Evolutionary conservation across 2,329 filamentous ascomycete genomes (phyloP).

Genomic region (Juglanconis sp.): DNA sequence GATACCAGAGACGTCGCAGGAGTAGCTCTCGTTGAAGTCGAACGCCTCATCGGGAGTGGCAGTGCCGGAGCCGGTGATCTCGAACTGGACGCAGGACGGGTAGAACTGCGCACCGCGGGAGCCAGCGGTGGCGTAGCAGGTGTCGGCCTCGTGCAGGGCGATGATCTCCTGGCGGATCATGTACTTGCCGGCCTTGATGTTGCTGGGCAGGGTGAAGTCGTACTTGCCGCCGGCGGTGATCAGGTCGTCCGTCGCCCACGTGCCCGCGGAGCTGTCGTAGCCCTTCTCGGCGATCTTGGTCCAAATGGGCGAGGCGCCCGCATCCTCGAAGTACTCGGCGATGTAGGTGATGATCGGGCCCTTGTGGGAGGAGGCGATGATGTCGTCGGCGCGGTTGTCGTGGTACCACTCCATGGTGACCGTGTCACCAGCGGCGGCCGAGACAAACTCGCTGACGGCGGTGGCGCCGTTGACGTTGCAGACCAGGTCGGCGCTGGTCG

Average conservation of each 20-base stretch:
- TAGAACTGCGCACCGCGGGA: slow-evolving; percentile 46
- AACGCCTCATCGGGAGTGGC: slow-evolving; percentile 27
- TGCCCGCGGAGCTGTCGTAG: slow-evolving; percentile 42
- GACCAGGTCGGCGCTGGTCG: slow-evolving; percentile 36
- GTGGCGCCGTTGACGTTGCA: slow-evolving; percentile 42
- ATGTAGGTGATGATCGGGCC: slow-evolving; percentile 63
- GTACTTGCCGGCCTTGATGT: slow-evolving; percentile 36
- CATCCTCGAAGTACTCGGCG: slow-evolving; percentile 57
- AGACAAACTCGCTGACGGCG: slow-evolving; percentile 34
- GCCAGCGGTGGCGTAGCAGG: slow-evolving; percentile 34
- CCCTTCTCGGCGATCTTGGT: slow-evolving; percentile 59
- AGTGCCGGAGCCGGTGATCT: slow-evolving; percentile 35
- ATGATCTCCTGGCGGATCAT: slow-evolving; percentile 48
- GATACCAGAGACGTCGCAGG: slow-evolving; percentile 22
- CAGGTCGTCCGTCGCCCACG: slow-evolving; percentile 51
- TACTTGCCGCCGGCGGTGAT: slow-evolving; percentile 41
- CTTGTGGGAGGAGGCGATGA: slow-evolving; percentile 37
- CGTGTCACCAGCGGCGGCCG: slow-evolving; percentile 33
- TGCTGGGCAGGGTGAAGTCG: slow-evolving; percentile 40
- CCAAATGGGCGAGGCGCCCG: slow-evolving; percentile 51
- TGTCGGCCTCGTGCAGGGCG: slow-evolving; percentile 38
- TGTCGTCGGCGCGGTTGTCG: slow-evolving; percentile 34
- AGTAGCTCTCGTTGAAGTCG: slow-evolving; percentile 32
- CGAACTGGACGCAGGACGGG: slow-evolving; percentile 46
- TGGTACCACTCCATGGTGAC: slow-evolving; percentile 37